Evolutionary conservation across 352 stramenopile species (phyloP).

Genomic region (Phytophthora podocarpi): DNA sequence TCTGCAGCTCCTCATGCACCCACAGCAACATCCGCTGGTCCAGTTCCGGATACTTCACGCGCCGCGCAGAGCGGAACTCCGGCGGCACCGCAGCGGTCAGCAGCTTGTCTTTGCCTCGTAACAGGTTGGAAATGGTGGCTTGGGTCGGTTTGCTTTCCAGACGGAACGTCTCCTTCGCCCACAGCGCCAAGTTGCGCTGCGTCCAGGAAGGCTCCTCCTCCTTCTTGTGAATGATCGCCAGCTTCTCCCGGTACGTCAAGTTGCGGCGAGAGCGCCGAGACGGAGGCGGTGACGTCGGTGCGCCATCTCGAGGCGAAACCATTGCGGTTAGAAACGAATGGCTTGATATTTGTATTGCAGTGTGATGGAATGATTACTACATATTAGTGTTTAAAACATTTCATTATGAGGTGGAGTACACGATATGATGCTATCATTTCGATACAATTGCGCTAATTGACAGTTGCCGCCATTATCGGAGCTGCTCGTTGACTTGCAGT

Average conservation of each 20-base stretch:
- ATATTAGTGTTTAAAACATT: no score
- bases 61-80: slow-evolving; percentile 45
- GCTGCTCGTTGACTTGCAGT: no score
- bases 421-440: no score
- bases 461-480: no score
- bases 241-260: slow-evolving; percentile 68
- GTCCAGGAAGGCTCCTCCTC: slow-evolving; percentile 56
- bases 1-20: slow-evolving; percentile 43
- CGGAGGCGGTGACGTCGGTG: neutral
- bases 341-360: no score
- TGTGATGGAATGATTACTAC: no score
- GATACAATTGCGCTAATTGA: no score
- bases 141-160: slow-evolving; percentile 56
- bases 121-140: slow-evolving; percentile 70
- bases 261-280: slow-evolving; percentile 39
- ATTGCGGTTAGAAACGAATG: no score
- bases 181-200: slow-evolving; percentile 55
- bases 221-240: slow-evolving; percentile 62
- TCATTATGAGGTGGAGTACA: no score
- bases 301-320: neutral
- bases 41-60: slow-evolving; percentile 59
- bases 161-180: slow-evolving; percentile 58
- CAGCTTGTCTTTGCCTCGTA: slow-evolving; percentile 53
- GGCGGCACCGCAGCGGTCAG: slow-evolving; percentile 46
- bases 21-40: slow-evolving; percentile 52